phyloP scores from a whole-genome alignment of 345 rosid species.

The Sonneratia alba region DNA sequence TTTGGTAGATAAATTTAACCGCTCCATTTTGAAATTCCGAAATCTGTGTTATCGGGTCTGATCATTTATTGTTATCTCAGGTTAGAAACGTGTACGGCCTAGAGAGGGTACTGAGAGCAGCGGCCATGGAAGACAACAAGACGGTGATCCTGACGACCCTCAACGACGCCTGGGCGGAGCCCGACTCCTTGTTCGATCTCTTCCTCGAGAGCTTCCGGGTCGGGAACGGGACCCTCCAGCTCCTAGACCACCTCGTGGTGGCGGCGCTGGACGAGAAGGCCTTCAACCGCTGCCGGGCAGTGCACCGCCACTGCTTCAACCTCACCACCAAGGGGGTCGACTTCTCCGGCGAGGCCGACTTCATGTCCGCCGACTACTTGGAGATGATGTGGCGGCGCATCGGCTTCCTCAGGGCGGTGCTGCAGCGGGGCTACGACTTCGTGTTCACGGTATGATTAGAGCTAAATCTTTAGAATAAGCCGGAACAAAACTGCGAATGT shows the following conservation, averaged over 20 bases:
- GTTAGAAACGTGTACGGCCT: neutral
- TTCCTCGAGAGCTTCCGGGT: slow-evolving; percentile 45
- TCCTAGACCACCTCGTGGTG: slow-evolving; percentile 40
- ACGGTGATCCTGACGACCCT: slow-evolving; percentile 57
- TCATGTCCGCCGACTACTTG: slow-evolving; percentile 45
- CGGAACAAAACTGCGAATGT: neutral
- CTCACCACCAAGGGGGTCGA: slow-evolving; percentile 24
- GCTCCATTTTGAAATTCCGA: too few species aligned
- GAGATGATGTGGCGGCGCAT: slow-evolving; percentile 74
- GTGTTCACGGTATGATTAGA: slow-evolving; percentile 37
- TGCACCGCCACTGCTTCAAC: slow-evolving; percentile 38
- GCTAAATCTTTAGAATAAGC: too few species aligned
- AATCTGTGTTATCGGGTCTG: too few species aligned
- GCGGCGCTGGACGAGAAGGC: slow-evolving; percentile 45
- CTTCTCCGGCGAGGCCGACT: slow-evolving; percentile 36
- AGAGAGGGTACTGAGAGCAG: slow-evolving; percentile 9
- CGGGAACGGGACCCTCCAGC: slow-evolving; percentile 37
- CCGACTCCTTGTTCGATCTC: slow-evolving; percentile 42
- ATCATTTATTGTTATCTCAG: neutral
- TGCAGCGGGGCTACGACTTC: slow-evolving; percentile 48
- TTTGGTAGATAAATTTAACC: too few species aligned
- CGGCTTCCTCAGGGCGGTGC: slow-evolving; percentile 32
- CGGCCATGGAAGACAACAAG: slow-evolving; percentile 24
- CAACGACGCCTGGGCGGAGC: slow-evolving; percentile 59
- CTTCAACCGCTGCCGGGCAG: slow-evolving; percentile 29